Base-by-base conservation (phyloP, 257 asterid genomes). In the Cruciata laevipes region DNA sequence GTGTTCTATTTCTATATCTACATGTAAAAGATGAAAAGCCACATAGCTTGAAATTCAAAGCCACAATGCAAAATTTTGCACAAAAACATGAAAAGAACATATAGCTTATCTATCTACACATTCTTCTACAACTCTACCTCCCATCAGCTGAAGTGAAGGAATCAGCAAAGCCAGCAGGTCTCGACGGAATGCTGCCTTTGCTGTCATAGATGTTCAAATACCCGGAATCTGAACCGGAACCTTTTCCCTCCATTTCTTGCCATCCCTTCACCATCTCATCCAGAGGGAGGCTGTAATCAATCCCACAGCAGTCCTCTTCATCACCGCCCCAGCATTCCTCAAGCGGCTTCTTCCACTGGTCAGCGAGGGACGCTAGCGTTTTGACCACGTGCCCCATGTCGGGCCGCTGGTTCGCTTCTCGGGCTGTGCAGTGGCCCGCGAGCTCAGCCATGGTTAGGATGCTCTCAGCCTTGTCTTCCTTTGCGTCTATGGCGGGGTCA, bases 261-360 rank as follows among this genome's bases (percentile, higher is more conserved):
- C 96, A 91, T 27, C 80, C 92, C 78, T 89, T 89, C 9, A 91
- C 98, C 98, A 91, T 89, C 76, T 91, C 95, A 73, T 80, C 81
- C n/a, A 91, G 85, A 7, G 98, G 98, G 18, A 91, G 98, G 72
- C 90, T 91, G 27, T 91, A 91, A 66, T 91, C 98, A 5, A 89
- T 91, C 3, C 98, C 98, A 66, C 92, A 78, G 53, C 78, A 91
- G 27, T 85, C 98, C 79, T 87, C 96, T 0, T 80, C 76, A 21
- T 87, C 96, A 58, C 55, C 55, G 3, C 55, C 55, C 55, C 55
- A 47, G 55, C 55, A 4, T 47, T 84, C 84, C 21, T 79, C 86
- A 0, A 80, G 70, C 1, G 98, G 96, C 71, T 84, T 82, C 72
- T 83, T 82, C 96, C 98, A 91, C 59, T 85, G 86, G 90, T 89